These are phyloP conservation scores for Huntiella bhutanensis DNA, from an alignment of 2,329 filamentous ascomycete genomes.

Conservation along the genomic window DNA sequence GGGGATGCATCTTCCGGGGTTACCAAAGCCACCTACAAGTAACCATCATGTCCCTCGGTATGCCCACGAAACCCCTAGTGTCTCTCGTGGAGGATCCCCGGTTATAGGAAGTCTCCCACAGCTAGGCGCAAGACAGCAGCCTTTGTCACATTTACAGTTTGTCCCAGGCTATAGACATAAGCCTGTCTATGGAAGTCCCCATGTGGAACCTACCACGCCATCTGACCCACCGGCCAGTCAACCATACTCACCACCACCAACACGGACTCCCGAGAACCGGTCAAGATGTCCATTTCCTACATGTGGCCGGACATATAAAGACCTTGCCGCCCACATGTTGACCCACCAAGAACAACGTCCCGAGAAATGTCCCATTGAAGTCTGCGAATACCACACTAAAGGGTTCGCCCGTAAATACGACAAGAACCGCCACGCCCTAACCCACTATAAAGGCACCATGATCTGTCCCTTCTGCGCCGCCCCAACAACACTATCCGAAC, in stretches of 20 bases:
- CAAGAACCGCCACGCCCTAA: constrained; percentile 89
- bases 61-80: too few relatives aligned
- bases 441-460: constrained; percentile 97
- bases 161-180: neutral
- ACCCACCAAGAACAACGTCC: constrained; percentile 87
- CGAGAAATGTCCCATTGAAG: constrained; percentile 87
- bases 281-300: constrained; percentile 37
- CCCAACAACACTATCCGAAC: constrained; percentile 70
- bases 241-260: constrained; percentile 9
- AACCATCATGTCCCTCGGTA: too few relatives aligned
- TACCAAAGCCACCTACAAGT: too few relatives aligned
- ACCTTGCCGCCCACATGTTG: constrained; percentile 74
- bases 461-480: constrained; percentile 92
- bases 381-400: constrained; percentile 84
- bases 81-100: too few relatives aligned
- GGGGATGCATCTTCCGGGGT: too few relatives aligned
- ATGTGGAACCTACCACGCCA: too few relatives aligned
- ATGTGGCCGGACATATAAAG: constrained; percentile 41
- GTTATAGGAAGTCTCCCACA: neutral
- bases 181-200: too few relatives aligned
- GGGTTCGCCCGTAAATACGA: constrained; percentile 95
- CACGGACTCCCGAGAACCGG: constrained; percentile 22
- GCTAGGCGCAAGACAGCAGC: constrained; percentile 2
- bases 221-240: too few relatives aligned
- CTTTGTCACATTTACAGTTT: constrained; percentile 9